phyloP scores from a whole-genome alignment of 139 green algal genomes.

The Coelastrella sp. region DNA sequence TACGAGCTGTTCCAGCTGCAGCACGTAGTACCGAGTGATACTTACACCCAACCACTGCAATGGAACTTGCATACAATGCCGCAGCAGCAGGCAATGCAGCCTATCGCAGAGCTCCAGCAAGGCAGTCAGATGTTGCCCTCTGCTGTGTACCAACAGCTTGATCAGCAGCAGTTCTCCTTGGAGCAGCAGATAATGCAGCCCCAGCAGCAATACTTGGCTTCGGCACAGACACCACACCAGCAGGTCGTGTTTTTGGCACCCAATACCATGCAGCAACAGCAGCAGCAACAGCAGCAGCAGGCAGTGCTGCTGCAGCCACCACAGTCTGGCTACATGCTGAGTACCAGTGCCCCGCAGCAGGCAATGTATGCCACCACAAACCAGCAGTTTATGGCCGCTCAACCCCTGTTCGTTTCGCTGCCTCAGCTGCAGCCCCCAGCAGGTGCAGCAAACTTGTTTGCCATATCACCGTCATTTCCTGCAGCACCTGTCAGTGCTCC shows the following conservation, averaged over 20 bases:
- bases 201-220: slow-evolving; percentile 12
- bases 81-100: slow-evolving; percentile 22
- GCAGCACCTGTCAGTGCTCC: no score
- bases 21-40: neutral
- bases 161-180: neutral
- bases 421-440: neutral
- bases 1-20: slow-evolving; percentile 29
- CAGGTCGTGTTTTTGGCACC: neutral
- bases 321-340: no score
- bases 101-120: neutral
- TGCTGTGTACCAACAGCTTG: neutral
- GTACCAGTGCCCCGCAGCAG: neutral
- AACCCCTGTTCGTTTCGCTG: neutral
- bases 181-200: slow-evolving; percentile 8
- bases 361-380: neutral
- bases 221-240: neutral
- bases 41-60: neutral
- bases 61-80: neutral
- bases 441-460: no score
- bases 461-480: no score
- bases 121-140: no score
- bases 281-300: neutral
- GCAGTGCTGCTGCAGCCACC: no score
- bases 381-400: neutral
- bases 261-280: neutral